These are phyloP conservation scores for Pseudocercospora musae DNA, from an alignment of 2,329 filamentous ascomycete genomes.

Conservation along the genomic window DNA sequence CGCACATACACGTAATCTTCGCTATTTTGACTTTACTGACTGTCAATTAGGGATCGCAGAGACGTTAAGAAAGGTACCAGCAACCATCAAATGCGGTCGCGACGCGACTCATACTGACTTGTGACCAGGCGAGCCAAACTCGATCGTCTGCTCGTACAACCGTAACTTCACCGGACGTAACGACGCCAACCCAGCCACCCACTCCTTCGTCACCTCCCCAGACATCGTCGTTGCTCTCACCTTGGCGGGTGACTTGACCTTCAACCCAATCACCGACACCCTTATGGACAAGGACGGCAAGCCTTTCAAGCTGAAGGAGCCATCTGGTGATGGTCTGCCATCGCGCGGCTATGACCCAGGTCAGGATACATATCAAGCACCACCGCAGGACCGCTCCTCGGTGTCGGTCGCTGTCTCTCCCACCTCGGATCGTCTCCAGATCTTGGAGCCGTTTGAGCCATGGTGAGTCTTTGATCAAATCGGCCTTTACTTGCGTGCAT, in stretches of 20 bases:
- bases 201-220: constrained; percentile 88
- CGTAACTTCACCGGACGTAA: constrained; percentile 99
- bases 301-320: constrained; percentile 82
- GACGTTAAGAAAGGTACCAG: too few species aligned
- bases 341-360: constrained; percentile 74
- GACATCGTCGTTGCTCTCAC: constrained; percentile 85
- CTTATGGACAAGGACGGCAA: constrained; percentile 95
- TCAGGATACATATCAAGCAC: constrained; percentile 62
- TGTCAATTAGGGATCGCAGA: too few species aligned
- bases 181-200: constrained; percentile 90
- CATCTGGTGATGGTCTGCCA: constrained; percentile 79
- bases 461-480: constrained; percentile 45
- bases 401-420: constrained; percentile 82
- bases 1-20: too few species aligned
- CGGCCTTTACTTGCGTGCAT: too few species aligned
- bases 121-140: constrained; percentile 79
- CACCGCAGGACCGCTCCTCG: constrained; percentile 70
- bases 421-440: constrained; percentile 87
- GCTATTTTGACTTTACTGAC: too few species aligned
- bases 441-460: constrained; percentile 77
- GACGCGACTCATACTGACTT: neutral
- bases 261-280: constrained; percentile 88
- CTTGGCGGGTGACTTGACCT: constrained; percentile 78
- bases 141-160: constrained; percentile 98
- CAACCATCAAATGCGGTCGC: too few species aligned